Evolutionary conservation across 2,329 filamentous ascomycete genomes (phyloP), one percentile per base, ranked within the genome.

Genomic region (Trichoderma semiorbis): DNA sequence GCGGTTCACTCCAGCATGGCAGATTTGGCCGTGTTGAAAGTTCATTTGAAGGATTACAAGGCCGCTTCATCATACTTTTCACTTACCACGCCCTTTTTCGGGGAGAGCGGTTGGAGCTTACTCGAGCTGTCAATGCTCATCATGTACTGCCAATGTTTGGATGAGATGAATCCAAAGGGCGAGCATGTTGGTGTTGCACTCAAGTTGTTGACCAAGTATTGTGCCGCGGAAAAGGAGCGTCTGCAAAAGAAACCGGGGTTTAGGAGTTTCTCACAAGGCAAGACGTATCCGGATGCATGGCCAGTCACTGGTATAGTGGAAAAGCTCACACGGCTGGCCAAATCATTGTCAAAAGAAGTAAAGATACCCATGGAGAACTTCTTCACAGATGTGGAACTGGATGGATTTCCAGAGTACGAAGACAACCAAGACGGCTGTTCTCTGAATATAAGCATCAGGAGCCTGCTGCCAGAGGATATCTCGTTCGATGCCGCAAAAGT

Each of bases 21-120:
- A 11, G 96, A 99, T 80, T 86, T 98, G 60, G 96, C 94, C 1
- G 88, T 96, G 6, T 84, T 98, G 65, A 95, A 95, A 77, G 96
- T 91, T 75, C 89, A 92, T 72, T 85, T 93, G 3, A 87, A 88
- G 26, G 93, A 98, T 75, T 95, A 91, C 78, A 85, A 84, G 3
- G 87, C 89, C 1, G 95, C 96, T 1, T 90, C 92, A 0, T 87
- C 87, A 0, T 95, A 93, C 77, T 96, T 99, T 77, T 88, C 92
- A 76, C 87, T 90, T 60, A 90, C 96, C 57, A 91, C 93, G 0
- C 91, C 92, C 0, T 92, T 93, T 73, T 97, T 96, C 76, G 92
- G 91, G 0, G 89, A 91, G 71, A 90, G 88, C 71, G 89, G 91
- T 60, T 98, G 96, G 95, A 90, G 88, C 68, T 84, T 91, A 1